Evolutionary conservation across 495 filamentous ascomycete genomes (phyloP).

Genomic region (Xylaria intraflava): DNA sequence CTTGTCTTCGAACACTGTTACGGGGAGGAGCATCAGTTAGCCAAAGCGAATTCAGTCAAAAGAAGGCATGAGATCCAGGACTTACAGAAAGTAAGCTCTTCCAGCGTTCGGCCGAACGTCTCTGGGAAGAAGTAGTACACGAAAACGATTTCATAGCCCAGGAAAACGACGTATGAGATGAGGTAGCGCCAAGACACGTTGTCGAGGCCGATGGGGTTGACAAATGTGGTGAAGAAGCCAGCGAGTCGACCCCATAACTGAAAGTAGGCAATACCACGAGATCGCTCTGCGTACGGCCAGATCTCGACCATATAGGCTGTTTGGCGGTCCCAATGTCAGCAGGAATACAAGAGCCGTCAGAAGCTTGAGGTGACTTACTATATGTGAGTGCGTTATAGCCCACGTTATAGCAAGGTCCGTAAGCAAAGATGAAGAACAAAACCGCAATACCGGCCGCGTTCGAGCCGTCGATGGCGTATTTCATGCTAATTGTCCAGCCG

Average conservation of each 20-base stretch:
- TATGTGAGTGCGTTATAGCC: slow-evolving; percentile 65
- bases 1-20: slow-evolving; percentile 42
- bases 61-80: not conserved
- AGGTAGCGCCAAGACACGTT: slow-evolving; percentile 54
- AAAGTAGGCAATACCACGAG: slow-evolving; percentile 56
- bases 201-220: slow-evolving; percentile 60
- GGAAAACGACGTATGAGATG: slow-evolving; percentile 48
- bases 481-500: slow-evolving; percentile 53
- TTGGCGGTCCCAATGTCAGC: not conserved
- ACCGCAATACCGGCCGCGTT: slow-evolving; percentile 37
- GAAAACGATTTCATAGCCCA: slow-evolving; percentile 50
- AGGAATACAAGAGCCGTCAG: not conserved
- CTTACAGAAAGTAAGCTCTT: slow-evolving; percentile 60
- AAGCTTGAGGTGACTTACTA: slow-evolving; percentile 33
- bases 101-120: slow-evolving; percentile 53
- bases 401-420: slow-evolving; percentile 58
- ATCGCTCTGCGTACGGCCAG: slow-evolving; percentile 56
- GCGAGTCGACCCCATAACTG: slow-evolving; percentile 52
- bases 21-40: slow-evolving; percentile 5
- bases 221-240: slow-evolving; percentile 48
- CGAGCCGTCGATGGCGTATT: slow-evolving; percentile 39
- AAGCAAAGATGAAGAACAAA: slow-evolving; percentile 57
- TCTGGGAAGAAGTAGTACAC: slow-evolving; percentile 62
- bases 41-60: not conserved
- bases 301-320: slow-evolving; percentile 57